phyloP scores from a whole-genome alignment of 768 basidiomycete species.

The Rhizopogon roseolus region DNA sequence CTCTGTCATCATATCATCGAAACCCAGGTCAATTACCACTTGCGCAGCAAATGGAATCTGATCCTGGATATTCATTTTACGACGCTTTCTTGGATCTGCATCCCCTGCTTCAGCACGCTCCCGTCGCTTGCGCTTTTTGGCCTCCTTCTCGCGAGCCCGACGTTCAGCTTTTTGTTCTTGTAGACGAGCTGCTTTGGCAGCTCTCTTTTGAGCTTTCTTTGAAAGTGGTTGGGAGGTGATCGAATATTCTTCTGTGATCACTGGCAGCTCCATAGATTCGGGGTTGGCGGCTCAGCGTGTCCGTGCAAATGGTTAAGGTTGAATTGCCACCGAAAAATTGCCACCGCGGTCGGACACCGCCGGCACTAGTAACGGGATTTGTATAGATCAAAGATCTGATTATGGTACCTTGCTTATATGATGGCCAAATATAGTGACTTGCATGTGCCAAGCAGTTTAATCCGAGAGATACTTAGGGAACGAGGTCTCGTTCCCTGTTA shows the following conservation, averaged over 20 bases:
- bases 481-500: neutral
- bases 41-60: constrained; percentile 48
- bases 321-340: constrained; percentile 3
- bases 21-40: constrained; percentile 83
- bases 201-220: constrained; percentile 76
- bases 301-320: neutral
- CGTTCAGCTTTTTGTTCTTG: constrained; percentile 68
- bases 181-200: constrained; percentile 63
- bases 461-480: neutral
- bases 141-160: constrained; percentile 71
- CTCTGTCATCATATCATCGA: constrained; percentile 90
- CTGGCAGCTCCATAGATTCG: constrained; percentile 22
- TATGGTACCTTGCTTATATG: neutral
- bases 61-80: constrained; percentile 19
- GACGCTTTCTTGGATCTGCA: constrained; percentile 29
- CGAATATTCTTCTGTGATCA: constrained; percentile 4
- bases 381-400: neutral
- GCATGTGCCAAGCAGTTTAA: neutral
- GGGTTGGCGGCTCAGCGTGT: neutral
- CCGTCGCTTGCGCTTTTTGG: constrained; percentile 69
- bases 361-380: neutral
- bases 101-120: constrained; percentile 57
- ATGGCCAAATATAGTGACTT: neutral
- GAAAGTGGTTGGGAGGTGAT: constrained; percentile 38
- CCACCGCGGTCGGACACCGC: constrained; percentile 2